Evolutionary conservation across 306 rosid species (phyloP), one percentile per base, ranked within the genome.

Genomic region (Lablab purpureus): DNA sequence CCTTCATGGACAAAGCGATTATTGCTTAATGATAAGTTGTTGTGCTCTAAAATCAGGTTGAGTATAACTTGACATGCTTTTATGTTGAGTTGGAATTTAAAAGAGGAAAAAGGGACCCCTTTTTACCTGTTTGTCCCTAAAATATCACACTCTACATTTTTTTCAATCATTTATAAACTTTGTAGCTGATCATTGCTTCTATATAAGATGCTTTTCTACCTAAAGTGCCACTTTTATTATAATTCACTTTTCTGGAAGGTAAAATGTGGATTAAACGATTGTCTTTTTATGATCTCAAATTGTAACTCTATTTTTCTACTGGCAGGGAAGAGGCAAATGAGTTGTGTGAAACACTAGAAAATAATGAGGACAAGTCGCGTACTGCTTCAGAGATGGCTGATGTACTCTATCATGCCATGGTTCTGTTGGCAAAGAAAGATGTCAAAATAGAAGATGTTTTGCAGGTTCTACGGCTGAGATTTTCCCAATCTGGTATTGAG

Each of bases 301-400:
- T 74, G 65, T 83, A 40, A 59, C 64, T 17, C 5, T 34, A 47
- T 67, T 59, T 43, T 77, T 82, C 74, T 36, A 32, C 47, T 69
- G 32, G 69, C 83, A 92, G 98, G 85, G 97, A 92, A 80, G 98
- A 91, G 78, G 98, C 94, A 6, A 88, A 85, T 6, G 98, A 91
- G 85, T 83, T 91, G 79, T 92, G 97, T 82, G 87, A 81, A 84
- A 92, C 98, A 55, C 79, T 92, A 8, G 96, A 92, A 87, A 84
- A 89, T 43, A 84, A 80, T 2, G 98, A 92, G 87, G 90, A 85
- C 67, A 87, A 80, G 83, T 78, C 89, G 22, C 90, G 88, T 1
- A 74, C 91, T 67, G 94, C 97, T 11, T 92, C 97, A 9, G 97
- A 92, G 88, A 88, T 90, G 91, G 98, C 89, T 22, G 97, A 95